These are phyloP conservation scores for Candida dubliniensis DNA, from an alignment of 1,139 yeast species.

Conservation along the genomic window DNA sequence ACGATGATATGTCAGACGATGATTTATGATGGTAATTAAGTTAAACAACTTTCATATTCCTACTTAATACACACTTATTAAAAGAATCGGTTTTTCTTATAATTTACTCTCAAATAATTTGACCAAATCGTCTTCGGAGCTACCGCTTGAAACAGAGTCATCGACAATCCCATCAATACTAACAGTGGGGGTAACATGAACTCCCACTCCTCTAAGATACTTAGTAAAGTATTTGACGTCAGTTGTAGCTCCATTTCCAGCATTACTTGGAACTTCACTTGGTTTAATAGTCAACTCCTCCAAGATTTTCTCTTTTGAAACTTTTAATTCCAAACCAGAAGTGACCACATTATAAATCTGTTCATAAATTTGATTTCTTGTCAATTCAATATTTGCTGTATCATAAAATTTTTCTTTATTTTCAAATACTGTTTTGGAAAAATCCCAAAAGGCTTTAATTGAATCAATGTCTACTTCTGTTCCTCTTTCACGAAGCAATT, in stretches of 20 bases:
- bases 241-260: constrained; percentile 57
- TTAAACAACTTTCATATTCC: too few species aligned
- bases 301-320: constrained; percentile 39
- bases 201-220: constrained; percentile 72
- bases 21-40: constrained; percentile 4
- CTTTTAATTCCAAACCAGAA: constrained; percentile 32
- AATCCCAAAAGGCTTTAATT: constrained; percentile 57
- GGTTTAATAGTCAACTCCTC: constrained; percentile 29
- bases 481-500: constrained; percentile 45
- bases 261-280: constrained; percentile 38
- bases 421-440: constrained; percentile 54
- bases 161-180: constrained; percentile 63
- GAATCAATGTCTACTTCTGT: constrained; percentile 18
- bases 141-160: constrained; percentile 39
- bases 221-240: constrained; percentile 76
- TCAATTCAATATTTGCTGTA: constrained; percentile 51
- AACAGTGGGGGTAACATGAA: constrained; percentile 86
- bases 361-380: constrained; percentile 57
- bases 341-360: constrained; percentile 55
- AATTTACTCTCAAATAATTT: constrained; percentile 24
- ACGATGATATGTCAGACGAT: constrained; percentile 7
- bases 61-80: not conserved
- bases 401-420: constrained; percentile 61
- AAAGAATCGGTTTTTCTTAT: constrained; percentile 1
- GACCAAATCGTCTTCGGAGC: constrained; percentile 34